A percentile compares a stretch with the other conserved stretches of the same genome.
These are phyloP conservation scores for Crepidotus variabilis DNA, from an alignment of 768 basidiomycete species.

Conservation along the genomic window DNA sequence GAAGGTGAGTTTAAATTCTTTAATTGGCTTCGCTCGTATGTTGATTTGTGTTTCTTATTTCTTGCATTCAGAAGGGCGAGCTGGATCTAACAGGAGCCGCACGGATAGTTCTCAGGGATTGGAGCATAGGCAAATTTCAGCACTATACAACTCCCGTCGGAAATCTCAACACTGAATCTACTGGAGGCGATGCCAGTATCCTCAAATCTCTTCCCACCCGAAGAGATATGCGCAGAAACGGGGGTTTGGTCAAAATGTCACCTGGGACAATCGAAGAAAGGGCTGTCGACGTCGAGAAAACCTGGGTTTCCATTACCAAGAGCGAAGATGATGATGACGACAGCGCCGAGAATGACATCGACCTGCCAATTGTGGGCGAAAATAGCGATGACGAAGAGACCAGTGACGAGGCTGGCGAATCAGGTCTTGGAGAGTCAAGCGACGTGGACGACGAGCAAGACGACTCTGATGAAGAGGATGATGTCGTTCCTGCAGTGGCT, in stretches of 20 bases:
- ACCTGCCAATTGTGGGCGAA: conserved; percentile 30
- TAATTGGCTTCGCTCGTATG: conserved; percentile 2
- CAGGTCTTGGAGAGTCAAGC: conserved; percentile 20
- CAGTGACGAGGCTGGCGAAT: conserved; percentile 31
- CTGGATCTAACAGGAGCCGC: conserved; percentile 73
- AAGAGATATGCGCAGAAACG: conserved; percentile 64
- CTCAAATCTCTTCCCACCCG: conserved; percentile 46
- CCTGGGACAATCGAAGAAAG: conserved; percentile 32
- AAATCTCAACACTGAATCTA: conserved; percentile 23
- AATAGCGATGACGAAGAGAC: conserved; percentile 37
- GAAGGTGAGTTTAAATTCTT: conserved; percentile 47
- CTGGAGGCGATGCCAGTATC: conserved; percentile 45
- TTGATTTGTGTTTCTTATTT: conserved; percentile 11
- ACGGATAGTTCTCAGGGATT: conserved; percentile 79
- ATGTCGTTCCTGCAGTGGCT: conserved; percentile 27
- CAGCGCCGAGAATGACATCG: conserved; percentile 25
- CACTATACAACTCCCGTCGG: conserved; percentile 62
- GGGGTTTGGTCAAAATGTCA: conserved; percentile 54
- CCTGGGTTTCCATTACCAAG: conserved; percentile 39
- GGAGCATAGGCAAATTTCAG: conserved; percentile 71
- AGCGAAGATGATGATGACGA: conserved; percentile 30
- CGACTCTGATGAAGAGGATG: conserved; percentile 38
- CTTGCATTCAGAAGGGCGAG: conserved; percentile 53
- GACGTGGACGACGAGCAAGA: conserved; percentile 28
- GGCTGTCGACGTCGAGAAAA: conserved; percentile 35